Conservation (phyloP, 2,329 filamentous ascomycete genomes). For the Tolypocladium cylindrosporum region DNA sequence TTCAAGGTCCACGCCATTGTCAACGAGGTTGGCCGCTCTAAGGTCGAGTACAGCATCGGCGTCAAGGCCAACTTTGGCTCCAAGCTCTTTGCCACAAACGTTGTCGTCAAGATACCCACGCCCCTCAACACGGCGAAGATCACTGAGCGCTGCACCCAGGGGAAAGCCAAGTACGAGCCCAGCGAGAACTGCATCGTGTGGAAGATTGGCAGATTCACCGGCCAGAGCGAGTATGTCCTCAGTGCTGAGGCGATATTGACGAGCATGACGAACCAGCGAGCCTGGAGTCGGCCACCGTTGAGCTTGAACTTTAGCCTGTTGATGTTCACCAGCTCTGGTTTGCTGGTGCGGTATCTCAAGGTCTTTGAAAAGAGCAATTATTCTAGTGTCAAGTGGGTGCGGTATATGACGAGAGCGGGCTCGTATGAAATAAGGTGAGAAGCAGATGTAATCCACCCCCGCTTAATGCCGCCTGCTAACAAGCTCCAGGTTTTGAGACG, state of each 20-base stretch:
- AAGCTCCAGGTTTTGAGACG: slow-evolving; percentile 21
- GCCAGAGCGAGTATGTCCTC: slow-evolving; percentile 92
- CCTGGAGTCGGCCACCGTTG: slow-evolving; percentile 88
- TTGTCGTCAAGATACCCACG: slow-evolving; percentile 87
- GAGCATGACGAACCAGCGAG: slow-evolving; percentile 96
- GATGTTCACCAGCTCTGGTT: slow-evolving; percentile 94
- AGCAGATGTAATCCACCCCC: neutral
- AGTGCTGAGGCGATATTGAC: slow-evolving; percentile 89
- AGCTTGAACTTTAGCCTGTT: slow-evolving; percentile 87
- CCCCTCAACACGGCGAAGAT: slow-evolving; percentile 94
- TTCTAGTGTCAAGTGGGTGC: slow-evolving; percentile 96
- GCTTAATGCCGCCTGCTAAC: slow-evolving; percentile 5
- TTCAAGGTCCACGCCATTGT: slow-evolving; percentile 99
- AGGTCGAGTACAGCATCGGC: slow-evolving; percentile 97
- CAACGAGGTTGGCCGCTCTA: slow-evolving; percentile 91
- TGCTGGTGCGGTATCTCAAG: slow-evolving; percentile 90
- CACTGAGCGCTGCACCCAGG: slow-evolving; percentile 85
- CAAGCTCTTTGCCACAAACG: slow-evolving; percentile 96
- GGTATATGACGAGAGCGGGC: slow-evolving; percentile 96
- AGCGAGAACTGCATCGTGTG: slow-evolving; percentile 97
- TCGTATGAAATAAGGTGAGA: slow-evolving; percentile 88
- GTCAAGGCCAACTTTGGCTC: slow-evolving; percentile 94
- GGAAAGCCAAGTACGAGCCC: slow-evolving; percentile 97
- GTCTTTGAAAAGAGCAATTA: slow-evolving; percentile 99
- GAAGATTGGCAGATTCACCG: slow-evolving; percentile 98